Conservation (phyloP, 208 protist genomes). For the Kentomonas sorsogonicus region DNA sequence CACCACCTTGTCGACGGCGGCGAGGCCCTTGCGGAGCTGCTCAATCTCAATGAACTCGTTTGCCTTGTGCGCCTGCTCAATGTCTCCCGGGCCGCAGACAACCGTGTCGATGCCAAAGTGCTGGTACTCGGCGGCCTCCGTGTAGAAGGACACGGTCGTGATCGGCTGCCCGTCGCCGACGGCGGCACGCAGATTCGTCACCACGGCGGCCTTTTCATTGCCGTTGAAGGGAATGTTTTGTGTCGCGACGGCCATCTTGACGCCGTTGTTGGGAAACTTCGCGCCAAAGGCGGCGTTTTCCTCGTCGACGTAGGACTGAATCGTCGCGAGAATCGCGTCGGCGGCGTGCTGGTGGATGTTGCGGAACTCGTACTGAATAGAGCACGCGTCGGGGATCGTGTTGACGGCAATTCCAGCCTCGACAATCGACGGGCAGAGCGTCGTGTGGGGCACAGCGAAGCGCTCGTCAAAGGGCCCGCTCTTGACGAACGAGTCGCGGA, state of each 20-base stretch:
- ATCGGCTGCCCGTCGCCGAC: slow-evolving; percentile 7
- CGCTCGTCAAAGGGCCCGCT: slow-evolving; percentile 33
- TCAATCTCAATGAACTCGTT: slow-evolving; percentile 62
- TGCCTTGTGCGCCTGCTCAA: slow-evolving; percentile 55
- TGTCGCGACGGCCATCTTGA: too few relatives aligned
- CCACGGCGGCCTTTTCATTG: slow-evolving; percentile 13
- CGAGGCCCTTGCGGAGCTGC: slow-evolving; percentile 39
- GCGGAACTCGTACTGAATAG: slow-evolving; percentile 39
- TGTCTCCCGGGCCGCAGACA: slow-evolving; percentile 56
- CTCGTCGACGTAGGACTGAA: slow-evolving; percentile 27
- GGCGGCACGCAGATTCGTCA: slow-evolving; percentile 24
- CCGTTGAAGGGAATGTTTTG: too few relatives aligned
- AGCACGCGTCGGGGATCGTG: slow-evolving; percentile 46
- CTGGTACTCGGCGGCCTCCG: slow-evolving; percentile 51
- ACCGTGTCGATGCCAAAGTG: slow-evolving; percentile 40
- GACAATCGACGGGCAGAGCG: slow-evolving; percentile 25
- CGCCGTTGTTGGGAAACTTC: too few relatives aligned
- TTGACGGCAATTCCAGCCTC: slow-evolving; percentile 47
- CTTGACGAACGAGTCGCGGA: slow-evolving; percentile 35
- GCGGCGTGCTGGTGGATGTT: slow-evolving; percentile 34
- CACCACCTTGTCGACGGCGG: slow-evolving; percentile 27
- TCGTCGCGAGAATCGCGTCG: slow-evolving; percentile 18
- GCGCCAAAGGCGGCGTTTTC: slow-evolving; percentile 15
- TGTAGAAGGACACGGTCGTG: slow-evolving; percentile 46
- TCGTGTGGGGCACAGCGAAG: slow-evolving; percentile 29